A percentile compares a stretch with the other conserved stretches of the same genome.
Evolutionary conservation across 2,329 filamentous ascomycete species (phyloP).

Genomic region (Fusarium incarnatum): DNA sequence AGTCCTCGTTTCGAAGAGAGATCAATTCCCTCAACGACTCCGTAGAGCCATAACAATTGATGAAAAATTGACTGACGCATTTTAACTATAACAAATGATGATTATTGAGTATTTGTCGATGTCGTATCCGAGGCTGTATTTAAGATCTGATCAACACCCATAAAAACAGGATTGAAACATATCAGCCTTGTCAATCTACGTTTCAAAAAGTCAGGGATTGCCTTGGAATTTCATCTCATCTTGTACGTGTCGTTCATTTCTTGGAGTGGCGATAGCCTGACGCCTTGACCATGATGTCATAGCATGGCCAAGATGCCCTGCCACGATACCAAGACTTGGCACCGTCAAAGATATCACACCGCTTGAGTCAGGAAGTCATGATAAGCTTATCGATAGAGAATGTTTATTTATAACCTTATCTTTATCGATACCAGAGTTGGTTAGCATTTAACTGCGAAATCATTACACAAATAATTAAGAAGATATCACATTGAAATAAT

Average conservation of each 20-base stretch:
- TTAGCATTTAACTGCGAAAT: too few relatives aligned
- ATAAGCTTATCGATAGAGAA: background rate
- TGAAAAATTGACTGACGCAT: slow-evolving; percentile 20
- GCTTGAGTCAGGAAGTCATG: background rate
- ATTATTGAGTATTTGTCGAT: background rate
- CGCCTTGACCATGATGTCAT: slow-evolving; percentile 29
- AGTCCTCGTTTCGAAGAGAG: slow-evolving; percentile 42
- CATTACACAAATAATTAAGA: too few relatives aligned
- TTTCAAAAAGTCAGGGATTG: slow-evolving; percentile 30
- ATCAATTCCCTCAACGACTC: slow-evolving; percentile 15
- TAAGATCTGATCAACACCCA: background rate
- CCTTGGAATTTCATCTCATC: slow-evolving; percentile 18
- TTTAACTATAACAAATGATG: background rate
- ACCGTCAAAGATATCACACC: slow-evolving; percentile 6
- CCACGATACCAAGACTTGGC: slow-evolving; percentile 27
- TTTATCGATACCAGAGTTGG: background rate
- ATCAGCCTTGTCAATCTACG: background rate
- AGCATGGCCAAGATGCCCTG: slow-evolving; percentile 14
- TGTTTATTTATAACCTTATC: background rate
- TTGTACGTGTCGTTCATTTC: slow-evolving; percentile 20
- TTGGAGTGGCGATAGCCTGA: slow-evolving; percentile 27
- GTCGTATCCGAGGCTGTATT: background rate
- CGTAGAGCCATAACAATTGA: slow-evolving; percentile 6
- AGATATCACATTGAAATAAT: too few relatives aligned
- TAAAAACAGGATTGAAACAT: slow-evolving; percentile 28